These are phyloP conservation scores for Plectranthus barbatus DNA, from an alignment of 257 asterid genomes.

Conservation along the genomic window DNA sequence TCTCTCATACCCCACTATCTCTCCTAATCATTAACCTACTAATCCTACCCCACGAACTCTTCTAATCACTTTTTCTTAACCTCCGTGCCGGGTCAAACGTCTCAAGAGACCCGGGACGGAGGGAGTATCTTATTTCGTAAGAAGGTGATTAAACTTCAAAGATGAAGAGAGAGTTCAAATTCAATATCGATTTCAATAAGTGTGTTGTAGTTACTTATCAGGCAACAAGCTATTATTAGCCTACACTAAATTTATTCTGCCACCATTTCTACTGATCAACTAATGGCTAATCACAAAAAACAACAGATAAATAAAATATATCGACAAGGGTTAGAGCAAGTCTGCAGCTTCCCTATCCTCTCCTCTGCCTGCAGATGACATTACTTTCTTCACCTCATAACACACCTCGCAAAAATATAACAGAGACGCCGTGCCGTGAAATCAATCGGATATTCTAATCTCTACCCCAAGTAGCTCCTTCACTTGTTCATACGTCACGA, in stretches of 20 bases:
- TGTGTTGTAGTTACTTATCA: no score
- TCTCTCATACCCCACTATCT: no score
- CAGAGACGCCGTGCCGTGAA: not conserved
- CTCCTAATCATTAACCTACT: no score
- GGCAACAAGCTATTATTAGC: slow-evolving; percentile 22
- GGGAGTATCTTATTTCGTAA: no score
- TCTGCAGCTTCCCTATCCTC: slow-evolving; percentile 13
- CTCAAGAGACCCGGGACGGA: no score
- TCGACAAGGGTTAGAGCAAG: slow-evolving; percentile 17
- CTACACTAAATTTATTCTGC: slow-evolving; percentile 20
- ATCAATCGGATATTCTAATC: slow-evolving; percentile 68
- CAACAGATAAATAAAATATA: slow-evolving; percentile 5
- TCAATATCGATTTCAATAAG: no score
- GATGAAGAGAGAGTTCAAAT: no score
- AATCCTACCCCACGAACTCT: no score
- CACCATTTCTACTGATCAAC: slow-evolving; percentile 18
- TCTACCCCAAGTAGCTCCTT: slow-evolving; percentile 83
- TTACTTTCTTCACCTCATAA: slow-evolving; percentile 7
- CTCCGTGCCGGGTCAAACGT: no score
- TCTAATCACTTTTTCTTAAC: no score
- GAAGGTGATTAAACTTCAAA: no score
- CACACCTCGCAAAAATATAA: slow-evolving; percentile 25
- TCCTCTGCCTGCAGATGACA: no score
- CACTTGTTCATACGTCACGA: slow-evolving; percentile 80
- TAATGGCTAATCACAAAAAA: not conserved